phyloP scores from a whole-genome alignment of 441 rosid species.

The California macrophylla region DNA sequence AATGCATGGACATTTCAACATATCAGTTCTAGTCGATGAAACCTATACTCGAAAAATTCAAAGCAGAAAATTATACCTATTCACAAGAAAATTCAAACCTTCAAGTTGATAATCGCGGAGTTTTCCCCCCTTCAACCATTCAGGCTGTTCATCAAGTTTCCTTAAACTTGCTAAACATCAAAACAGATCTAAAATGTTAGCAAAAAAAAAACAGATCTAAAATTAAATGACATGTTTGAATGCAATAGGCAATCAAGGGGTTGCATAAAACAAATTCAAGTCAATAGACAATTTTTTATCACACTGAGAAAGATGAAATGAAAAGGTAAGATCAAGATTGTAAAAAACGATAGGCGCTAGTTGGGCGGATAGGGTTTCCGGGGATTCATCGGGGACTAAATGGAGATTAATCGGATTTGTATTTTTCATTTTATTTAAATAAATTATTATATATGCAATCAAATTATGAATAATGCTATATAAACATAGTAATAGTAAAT shows the following conservation, averaged over 20 bases:
- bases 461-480: too few relatives aligned
- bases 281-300: background rate
- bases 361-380: too few relatives aligned
- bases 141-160: constrained; percentile 98
- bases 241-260: background rate
- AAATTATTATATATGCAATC: too few relatives aligned
- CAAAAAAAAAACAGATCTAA: background rate
- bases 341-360: too few relatives aligned
- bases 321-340: background rate
- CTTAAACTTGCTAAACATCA: constrained; percentile 61
- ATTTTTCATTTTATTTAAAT: too few relatives aligned
- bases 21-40: background rate
- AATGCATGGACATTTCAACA: background rate
- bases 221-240: background rate
- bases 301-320: background rate
- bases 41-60: constrained; percentile 19
- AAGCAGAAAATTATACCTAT: constrained; percentile 44
- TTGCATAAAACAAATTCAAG: background rate
- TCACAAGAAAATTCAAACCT: constrained; percentile 96
- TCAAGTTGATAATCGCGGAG: constrained; percentile 99
- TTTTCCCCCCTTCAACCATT: constrained; percentile 92
- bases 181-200: background rate
- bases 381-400: too few relatives aligned
- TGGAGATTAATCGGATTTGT: too few relatives aligned
- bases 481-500: too few relatives aligned